Conservation (phyloP, 208 protist genomes). For the Leptomonas seymouri region DNA sequence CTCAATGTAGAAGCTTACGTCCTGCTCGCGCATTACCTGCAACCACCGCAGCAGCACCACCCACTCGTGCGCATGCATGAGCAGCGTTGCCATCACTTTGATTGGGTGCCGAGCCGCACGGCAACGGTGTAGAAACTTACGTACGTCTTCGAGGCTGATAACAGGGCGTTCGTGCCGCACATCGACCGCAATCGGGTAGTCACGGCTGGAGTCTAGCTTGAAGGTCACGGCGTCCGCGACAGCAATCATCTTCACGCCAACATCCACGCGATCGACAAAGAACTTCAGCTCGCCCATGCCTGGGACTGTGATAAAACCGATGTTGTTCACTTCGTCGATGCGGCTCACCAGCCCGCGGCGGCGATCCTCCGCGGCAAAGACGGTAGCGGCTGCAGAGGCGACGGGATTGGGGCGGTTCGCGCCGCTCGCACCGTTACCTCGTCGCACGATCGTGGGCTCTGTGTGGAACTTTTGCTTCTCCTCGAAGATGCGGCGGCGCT, state of each 20-base stretch:
- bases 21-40: constrained; percentile 33
- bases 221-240: constrained; percentile 79
- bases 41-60: constrained; percentile 65
- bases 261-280: constrained; percentile 83
- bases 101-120: constrained; percentile 56
- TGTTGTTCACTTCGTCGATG: constrained; percentile 69
- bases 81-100: constrained; percentile 68
- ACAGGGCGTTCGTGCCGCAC: constrained; percentile 69
- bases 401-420: not conserved
- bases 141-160: constrained; percentile 67
- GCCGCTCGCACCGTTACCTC: constrained; percentile 12
- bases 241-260: constrained; percentile 69
- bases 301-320: constrained; percentile 75
- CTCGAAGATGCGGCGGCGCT: constrained; percentile 64
- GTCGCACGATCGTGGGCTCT: constrained; percentile 11
- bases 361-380: constrained; percentile 59
- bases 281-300: constrained; percentile 84
- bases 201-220: constrained; percentile 73
- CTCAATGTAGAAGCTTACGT: constrained; percentile 41
- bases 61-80: constrained; percentile 86
- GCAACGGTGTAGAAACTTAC: constrained; percentile 74
- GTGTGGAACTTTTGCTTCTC: constrained; percentile 59
- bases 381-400: constrained; percentile 9
- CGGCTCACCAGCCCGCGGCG: constrained; percentile 68
- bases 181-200: constrained; percentile 82